These are phyloP conservation scores for Trichoderma simmonsii DNA, from an alignment of 2,329 filamentous ascomycete species.

Conservation along the genomic window DNA sequence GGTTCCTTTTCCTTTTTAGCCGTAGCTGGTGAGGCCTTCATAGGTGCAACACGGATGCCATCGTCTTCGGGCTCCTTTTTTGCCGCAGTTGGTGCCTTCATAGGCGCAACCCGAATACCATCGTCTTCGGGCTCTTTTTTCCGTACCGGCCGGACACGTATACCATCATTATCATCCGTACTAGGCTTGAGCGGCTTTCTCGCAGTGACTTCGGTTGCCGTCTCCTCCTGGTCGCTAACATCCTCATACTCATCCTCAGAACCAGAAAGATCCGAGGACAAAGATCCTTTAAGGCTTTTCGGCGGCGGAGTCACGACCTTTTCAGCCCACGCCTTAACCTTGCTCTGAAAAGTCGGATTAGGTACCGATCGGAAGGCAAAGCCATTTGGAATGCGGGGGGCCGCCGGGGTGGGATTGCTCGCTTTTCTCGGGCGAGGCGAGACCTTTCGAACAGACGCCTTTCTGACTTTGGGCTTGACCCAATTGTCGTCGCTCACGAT, in stretches of 20 bases:
- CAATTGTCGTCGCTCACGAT: constrained; percentile 93
- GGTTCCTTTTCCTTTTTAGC: background rate
- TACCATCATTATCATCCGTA: constrained; percentile 40
- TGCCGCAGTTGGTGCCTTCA: constrained; percentile 21
- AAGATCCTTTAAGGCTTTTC: constrained; percentile 33
- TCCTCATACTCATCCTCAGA: constrained; percentile 28
- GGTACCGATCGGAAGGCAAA: constrained; percentile 52
- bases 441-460: constrained; percentile 43
- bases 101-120: constrained; percentile 34
- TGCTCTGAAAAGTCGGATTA: constrained; percentile 56
- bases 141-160: constrained; percentile 42
- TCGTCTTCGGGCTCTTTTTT: constrained; percentile 32
- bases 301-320: constrained; percentile 48
- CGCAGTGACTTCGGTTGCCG: constrained; percentile 30
- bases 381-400: constrained; percentile 52
- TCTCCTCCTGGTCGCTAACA: constrained; percentile 28
- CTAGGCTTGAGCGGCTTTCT: constrained; percentile 24
- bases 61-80: constrained; percentile 22
- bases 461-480: constrained; percentile 60
- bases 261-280: background rate
- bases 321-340: constrained; percentile 61
- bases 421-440: constrained; percentile 36
- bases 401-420: constrained; percentile 21
- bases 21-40: constrained; percentile 2
- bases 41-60: constrained; percentile 34